phyloP scores from a whole-genome alignment of 257 asterid species.

The Asclepias syriaca region DNA sequence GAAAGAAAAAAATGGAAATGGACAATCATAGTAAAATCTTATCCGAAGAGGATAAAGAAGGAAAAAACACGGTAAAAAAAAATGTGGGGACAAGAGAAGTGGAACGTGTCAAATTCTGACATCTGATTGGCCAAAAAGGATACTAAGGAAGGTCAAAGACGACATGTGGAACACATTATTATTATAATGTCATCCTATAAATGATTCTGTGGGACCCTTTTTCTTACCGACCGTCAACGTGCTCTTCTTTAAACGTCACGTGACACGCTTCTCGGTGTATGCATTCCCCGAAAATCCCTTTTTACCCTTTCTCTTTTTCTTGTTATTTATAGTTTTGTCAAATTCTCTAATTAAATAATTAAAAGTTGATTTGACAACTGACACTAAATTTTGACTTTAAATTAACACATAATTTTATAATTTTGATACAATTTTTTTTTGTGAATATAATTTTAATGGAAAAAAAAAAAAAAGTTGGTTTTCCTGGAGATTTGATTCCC shows the following conservation, averaged over 20 bases:
- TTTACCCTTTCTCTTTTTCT: too few relatives aligned
- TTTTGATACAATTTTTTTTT: too few relatives aligned
- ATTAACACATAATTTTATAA: too few relatives aligned
- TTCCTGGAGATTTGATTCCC: neutral
- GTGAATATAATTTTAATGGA: too few relatives aligned
- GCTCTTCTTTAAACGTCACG: neutral
- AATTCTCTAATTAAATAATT: too few relatives aligned
- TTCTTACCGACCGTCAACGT: neutral
- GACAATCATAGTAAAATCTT: neutral
- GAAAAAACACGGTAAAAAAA: neutral
- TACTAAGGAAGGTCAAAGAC: constrained; percentile 10
- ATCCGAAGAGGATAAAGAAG: neutral
- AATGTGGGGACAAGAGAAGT: neutral
- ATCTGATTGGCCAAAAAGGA: neutral
- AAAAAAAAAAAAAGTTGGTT: too few relatives aligned
- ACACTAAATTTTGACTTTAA: too few relatives aligned
- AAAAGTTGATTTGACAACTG: too few relatives aligned
- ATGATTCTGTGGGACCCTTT: constrained; percentile 19
- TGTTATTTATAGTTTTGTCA: too few relatives aligned
- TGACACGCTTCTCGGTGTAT: neutral
- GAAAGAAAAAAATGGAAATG: neutral
- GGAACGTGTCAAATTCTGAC: constrained; percentile 2
- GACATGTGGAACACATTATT: constrained; percentile 5
- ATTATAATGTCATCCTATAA: neutral
- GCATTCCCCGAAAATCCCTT: too few relatives aligned